Conservation (phyloP, 1,284 basidiomycete genomes). For the Chalciporus piperatoides region DNA sequence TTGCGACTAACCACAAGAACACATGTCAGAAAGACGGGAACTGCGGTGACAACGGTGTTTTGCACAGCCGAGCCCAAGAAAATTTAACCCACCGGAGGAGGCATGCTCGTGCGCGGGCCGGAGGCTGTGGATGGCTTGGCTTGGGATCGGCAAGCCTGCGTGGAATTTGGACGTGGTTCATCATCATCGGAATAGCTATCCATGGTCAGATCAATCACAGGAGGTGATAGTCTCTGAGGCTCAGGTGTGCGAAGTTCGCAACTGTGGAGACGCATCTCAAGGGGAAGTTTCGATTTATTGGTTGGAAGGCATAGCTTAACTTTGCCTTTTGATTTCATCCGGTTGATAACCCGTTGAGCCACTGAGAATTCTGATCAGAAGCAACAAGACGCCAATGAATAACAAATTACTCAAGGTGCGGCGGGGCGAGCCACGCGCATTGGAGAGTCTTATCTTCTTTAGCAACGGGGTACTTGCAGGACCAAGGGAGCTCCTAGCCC, state of each 20-base stretch:
- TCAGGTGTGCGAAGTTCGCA: conserved; percentile 5
- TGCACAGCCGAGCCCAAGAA: not conserved
- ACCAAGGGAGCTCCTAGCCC: conserved; percentile 2
- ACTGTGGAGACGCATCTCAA: conserved; percentile 21
- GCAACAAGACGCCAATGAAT: not conserved
- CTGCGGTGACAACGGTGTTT: not conserved
- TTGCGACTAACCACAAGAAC: conserved; percentile 12
- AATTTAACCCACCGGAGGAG: conserved; percentile 18
- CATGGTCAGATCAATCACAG: conserved; percentile 26
- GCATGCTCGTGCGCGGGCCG: not conserved
- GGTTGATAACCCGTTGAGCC: conserved; percentile 26
- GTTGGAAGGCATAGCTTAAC: conserved; percentile 22
- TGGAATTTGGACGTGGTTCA: not conserved
- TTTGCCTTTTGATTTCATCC: conserved; percentile 31
- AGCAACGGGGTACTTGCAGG: conserved; percentile 9
- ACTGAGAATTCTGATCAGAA: conserved; percentile 22
- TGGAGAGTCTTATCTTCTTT: conserved; percentile 25
- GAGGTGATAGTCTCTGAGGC: conserved; percentile 2
- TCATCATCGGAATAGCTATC: conserved; percentile 10
- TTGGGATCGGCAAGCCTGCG: not conserved
- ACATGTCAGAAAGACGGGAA: conserved; percentile 1
- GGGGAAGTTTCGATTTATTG: conserved; percentile 18
- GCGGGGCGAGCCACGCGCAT: conserved; percentile 14
- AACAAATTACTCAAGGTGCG: conserved; percentile 21
- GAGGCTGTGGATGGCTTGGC: not conserved